Percentiles rank a stretch among this genome's conserved stretches.
Conservation (phyloP, 1,284 basidiomycete species). For the Volvariella volvacea region DNA sequence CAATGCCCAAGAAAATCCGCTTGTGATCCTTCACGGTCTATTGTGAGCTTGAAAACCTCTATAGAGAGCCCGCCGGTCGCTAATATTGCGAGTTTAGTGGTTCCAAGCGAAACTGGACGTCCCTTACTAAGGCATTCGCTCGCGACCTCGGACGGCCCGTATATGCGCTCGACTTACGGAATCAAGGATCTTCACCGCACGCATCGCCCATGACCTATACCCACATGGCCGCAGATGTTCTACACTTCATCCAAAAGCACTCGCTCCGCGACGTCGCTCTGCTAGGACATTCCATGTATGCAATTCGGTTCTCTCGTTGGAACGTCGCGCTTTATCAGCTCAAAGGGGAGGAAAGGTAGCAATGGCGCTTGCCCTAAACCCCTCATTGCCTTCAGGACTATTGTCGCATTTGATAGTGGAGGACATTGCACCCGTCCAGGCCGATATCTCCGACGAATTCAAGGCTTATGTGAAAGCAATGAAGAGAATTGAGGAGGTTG, state of each 20-base stretch:
- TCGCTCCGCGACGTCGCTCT: slow-evolving; percentile 57
- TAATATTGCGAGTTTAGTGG: slow-evolving; percentile 47
- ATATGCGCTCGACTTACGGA: slow-evolving; percentile 77
- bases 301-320: slow-evolving; percentile 6
- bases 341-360: slow-evolving; percentile 83
- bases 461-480: slow-evolving; percentile 33
- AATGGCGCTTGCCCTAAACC: slow-evolving; percentile 69
- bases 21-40: slow-evolving; percentile 64
- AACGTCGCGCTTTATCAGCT: neutral
- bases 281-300: slow-evolving; percentile 82
- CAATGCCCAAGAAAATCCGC: slow-evolving; percentile 34
- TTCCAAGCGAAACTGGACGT: slow-evolving; percentile 77
- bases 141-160: slow-evolving; percentile 54
- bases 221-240: slow-evolving; percentile 68
- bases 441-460: slow-evolving; percentile 61
- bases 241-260: slow-evolving; percentile 49
- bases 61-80: too few species aligned
- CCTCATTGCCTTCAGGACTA: slow-evolving; percentile 35
- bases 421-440: slow-evolving; percentile 73
- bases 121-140: slow-evolving; percentile 60
- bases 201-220: slow-evolving; percentile 62
- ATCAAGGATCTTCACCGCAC: slow-evolving; percentile 79
- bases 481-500: neutral
- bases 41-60: slow-evolving; percentile 33
- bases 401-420: slow-evolving; percentile 69